Base-by-base conservation (phyloP, 1,284 basidiomycete species). In the Cerrena zonata region DNA sequence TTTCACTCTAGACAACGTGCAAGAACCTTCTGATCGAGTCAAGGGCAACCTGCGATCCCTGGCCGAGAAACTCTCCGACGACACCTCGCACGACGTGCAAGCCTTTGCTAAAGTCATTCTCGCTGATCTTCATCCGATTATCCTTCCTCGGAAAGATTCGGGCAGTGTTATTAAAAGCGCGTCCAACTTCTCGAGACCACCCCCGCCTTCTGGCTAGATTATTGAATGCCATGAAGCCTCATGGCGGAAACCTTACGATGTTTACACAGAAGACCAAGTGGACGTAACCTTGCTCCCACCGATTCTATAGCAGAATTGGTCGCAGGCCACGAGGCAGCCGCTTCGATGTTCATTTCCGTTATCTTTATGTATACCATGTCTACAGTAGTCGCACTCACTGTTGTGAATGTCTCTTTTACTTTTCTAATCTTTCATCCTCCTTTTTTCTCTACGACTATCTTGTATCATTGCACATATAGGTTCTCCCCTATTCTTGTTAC, bases 141-240 rank as follows among this genome's bases (percentile, higher is more conserved):
- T 36, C 15, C 4, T 27, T 19, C 4, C 26, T 13, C 11, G 21
- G 10, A 34, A 50, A 25, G 47, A 53, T 15, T 48, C 55, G 18
- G 26, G 49, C 7, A 46, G 53, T 10, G 53, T 55, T n/a, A 51
- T 54, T 25, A 58, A 55, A 48, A 60, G 50, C 39, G 53, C 60
- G 13, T 50, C 56, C n/a, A 65, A 59, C 26, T 67, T 67, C 56
- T 65, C 64, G 34, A 60, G 65, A 36, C 65, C 65, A 11, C 65
- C 65, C 21, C 63, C 61, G 18, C 49, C 56, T 44, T 53, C 56
- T 21, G 59, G 58, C 50, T 61, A 54, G 58, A 39, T 24, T 44
- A 44, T n/a, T n/a, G n/a, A n/a, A n/a, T n/a, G n/a, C n/a, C n/a
- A n/a, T n/a, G n/a, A n/a, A n/a, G n/a, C n/a, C n/a, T n/a, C n/a